Percentiles rank a stretch among this genome's conserved stretches.
Evolutionary conservation across 768 basidiomycete species (phyloP).

Genomic region (Podaxis rugospora): DNA sequence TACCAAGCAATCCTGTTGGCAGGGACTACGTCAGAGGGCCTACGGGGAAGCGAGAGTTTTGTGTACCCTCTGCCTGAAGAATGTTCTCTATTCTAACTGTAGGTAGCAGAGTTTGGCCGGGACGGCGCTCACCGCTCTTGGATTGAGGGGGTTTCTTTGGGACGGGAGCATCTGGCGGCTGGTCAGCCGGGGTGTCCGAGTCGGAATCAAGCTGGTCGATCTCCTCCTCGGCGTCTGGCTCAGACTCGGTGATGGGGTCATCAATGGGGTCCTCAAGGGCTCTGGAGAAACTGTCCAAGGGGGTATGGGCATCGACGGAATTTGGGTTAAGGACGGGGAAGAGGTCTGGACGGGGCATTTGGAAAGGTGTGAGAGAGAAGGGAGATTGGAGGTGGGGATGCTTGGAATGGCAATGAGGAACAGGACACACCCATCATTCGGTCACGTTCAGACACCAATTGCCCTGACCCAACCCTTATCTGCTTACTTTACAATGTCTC

Average conservation of each 20-base stretch:
- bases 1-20: slow-evolving; percentile 24
- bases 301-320: not conserved
- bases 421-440: slow-evolving; percentile 7
- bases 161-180: slow-evolving; percentile 18
- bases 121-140: slow-evolving; percentile 38
- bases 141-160: slow-evolving; percentile 22
- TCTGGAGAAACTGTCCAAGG: slow-evolving; percentile 6
- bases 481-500: too few species aligned
- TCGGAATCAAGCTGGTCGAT: slow-evolving; percentile 65
- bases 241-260: slow-evolving; percentile 32
- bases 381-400: not conserved
- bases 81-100: slow-evolving; percentile 68
- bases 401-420: slow-evolving; percentile 1
- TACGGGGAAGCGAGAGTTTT: not conserved
- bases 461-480: too few species aligned
- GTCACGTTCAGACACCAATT: slow-evolving; percentile 10
- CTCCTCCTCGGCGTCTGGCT: slow-evolving; percentile 59
- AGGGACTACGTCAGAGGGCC: slow-evolving; percentile 27
- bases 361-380: slow-evolving; percentile 8
- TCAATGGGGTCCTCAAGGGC: slow-evolving; percentile 10
- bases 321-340: not conserved
- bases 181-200: slow-evolving; percentile 37
- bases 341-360: not conserved
- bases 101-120: slow-evolving; percentile 68
- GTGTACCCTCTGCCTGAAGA: slow-evolving; percentile 71